Evolutionary conservation across 2,329 filamentous ascomycete genomes (phyloP).

Genomic region (Penicillium sp.): DNA sequence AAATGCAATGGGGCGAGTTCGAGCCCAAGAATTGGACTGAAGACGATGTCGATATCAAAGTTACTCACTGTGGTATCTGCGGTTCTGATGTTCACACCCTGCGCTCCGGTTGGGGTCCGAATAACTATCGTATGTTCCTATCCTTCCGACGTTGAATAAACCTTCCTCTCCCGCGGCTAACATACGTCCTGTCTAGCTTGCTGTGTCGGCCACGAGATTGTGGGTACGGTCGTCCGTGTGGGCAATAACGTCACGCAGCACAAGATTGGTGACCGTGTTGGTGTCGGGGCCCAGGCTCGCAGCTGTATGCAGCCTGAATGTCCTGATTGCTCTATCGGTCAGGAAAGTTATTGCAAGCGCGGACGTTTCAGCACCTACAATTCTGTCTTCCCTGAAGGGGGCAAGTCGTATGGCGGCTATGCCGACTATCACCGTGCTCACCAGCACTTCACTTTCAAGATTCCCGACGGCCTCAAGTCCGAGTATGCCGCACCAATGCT

Average conservation of each 20-base stretch:
- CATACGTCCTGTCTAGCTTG: neutral
- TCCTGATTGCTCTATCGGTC: constrained; percentile 51
- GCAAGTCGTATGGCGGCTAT: constrained; percentile 67
- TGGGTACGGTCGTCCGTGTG: constrained; percentile 1
- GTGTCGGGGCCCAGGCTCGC: neutral
- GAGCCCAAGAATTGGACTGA: neutral
- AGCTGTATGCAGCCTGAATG: constrained; percentile 34
- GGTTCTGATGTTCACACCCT: constrained; percentile 4
- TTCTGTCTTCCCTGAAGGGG: constrained; percentile 49
- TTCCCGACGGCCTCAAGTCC: constrained; percentile 52
- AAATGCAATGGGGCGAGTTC: neutral
- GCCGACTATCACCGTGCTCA: constrained; percentile 57
- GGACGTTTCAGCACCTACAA: constrained; percentile 32
- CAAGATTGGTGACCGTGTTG: neutral
- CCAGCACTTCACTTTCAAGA: constrained; percentile 60
- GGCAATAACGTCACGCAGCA: neutral
- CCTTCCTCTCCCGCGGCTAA: too few relatives aligned
- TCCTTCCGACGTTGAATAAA: too few relatives aligned
- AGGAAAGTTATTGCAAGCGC: constrained; percentile 34
- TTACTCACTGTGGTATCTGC: constrained; percentile 5
- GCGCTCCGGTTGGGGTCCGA: neutral
- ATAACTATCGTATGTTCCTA: too few relatives aligned
- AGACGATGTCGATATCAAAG: constrained; percentile 1
- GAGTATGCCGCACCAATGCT: constrained; percentile 67
- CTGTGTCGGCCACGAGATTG: constrained; percentile 6